Evolutionary conservation across 805 yeast species (phyloP), one percentile per base, ranked within the genome.

Genomic region (Grigorovia transvaalensis): DNA sequence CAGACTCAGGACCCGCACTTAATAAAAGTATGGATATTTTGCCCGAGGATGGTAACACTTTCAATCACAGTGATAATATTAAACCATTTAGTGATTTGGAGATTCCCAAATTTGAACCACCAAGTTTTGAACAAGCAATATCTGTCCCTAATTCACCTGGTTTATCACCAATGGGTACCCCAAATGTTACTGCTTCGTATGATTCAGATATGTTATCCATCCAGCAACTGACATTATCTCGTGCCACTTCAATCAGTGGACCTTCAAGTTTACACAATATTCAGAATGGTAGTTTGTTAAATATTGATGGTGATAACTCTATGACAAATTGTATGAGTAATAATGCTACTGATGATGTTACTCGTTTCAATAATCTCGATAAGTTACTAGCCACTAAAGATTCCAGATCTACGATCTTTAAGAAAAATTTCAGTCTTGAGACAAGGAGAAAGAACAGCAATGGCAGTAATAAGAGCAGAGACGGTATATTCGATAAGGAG

Each of bases 41-140:
- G 9, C 52, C 59, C 18, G 19, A 19, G 13, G 54, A 54, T 4
- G 50, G 50, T 13, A 35, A 19, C 17, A 40, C 33, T 19, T 35
- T 20, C 35, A 35, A 23, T 13, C n/a, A 44, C 9, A 35, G 29
- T 20, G 43, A 44, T 2, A 54, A 57, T 20, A 58, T 52, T 4
- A 23, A 23, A 4, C 27, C 27, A 23, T 23, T 23, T 23, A 23
- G 6, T 23, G 6, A 23, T 23, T 4, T 23, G 27, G 56, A 51
- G 1, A 71, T 38, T 12, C 42, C 42, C 4, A 38, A 70, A 18
- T 66, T 15, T 30, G 27, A 65, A 18, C 70, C 81, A 30, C 88
- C 88, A 0, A 69, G 82, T 0, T 83, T 82, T 63, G 85, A 82
- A 60, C 82, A 82, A 57, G 88, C 85, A 0, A 71, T 70, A 2